Conservation (phyloP, 2,329 filamentous ascomycete species). For the Lasiodiplodia gonubiensis region DNA sequence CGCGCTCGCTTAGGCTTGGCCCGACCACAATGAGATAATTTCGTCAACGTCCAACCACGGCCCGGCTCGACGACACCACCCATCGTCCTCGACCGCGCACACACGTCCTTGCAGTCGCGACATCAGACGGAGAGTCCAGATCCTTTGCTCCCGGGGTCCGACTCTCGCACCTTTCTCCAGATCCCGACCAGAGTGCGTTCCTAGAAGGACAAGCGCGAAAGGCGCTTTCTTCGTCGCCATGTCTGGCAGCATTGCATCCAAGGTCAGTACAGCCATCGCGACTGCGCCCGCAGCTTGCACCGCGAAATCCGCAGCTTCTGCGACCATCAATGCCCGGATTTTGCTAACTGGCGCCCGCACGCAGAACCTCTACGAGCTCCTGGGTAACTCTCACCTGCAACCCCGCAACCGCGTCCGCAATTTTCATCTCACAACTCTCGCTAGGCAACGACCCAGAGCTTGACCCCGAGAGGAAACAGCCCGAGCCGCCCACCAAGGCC, state of each 20-base stretch:
- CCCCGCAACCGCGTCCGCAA: slow-evolving; percentile 21
- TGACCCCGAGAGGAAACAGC: slow-evolving; percentile 75
- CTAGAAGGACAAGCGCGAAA: slow-evolving; percentile 52
- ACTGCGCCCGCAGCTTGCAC: not conserved
- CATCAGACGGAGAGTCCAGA: slow-evolving; percentile 42
- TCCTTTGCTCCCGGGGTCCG: slow-evolving; percentile 46
- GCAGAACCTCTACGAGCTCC: slow-evolving; percentile 97
- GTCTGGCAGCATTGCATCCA: slow-evolving; percentile 48
- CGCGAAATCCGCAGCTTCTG: slow-evolving; percentile 23
- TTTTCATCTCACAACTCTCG: slow-evolving; percentile 36
- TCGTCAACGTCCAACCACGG: slow-evolving; percentile 28
- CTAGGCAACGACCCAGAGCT: slow-evolving; percentile 73
- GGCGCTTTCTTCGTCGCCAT: slow-evolving; percentile 49
- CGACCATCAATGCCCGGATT: not conserved
- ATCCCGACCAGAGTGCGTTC: slow-evolving; percentile 46
- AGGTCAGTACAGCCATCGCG: slow-evolving; percentile 42
- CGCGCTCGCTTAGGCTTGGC: slow-evolving; percentile 29
- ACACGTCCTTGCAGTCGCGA: slow-evolving; percentile 22
- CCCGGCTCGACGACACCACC: slow-evolving; percentile 22
- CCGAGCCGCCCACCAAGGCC: slow-evolving; percentile 81
- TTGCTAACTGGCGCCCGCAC: slow-evolving; percentile 10
- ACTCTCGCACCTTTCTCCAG: slow-evolving; percentile 43
- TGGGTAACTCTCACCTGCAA: slow-evolving; percentile 69
- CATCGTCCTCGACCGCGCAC: slow-evolving; percentile 15
- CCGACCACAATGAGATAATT: slow-evolving; percentile 30